Percentiles rank a stretch among this genome's conserved stretches.
phyloP scores from a whole-genome alignment of 208 protist genomes.

The Trypanosoma lewisi region DNA sequence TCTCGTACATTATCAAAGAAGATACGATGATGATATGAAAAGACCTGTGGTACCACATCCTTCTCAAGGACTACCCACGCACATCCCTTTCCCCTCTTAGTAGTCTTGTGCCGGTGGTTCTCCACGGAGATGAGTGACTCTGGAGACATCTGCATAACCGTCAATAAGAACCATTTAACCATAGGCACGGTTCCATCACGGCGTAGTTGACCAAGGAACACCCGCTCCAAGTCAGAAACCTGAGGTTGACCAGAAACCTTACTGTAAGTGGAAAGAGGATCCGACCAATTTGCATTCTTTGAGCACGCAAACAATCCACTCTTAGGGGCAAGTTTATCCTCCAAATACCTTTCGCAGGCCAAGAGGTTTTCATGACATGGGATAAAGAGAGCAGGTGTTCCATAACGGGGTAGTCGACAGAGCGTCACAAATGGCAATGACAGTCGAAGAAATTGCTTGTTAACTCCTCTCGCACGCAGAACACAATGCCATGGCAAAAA shows the following conservation, averaged over 20 bases:
- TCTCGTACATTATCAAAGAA: constrained; percentile 56
- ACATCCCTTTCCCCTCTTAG: constrained; percentile 68
- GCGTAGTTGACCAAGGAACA: constrained; percentile 82
- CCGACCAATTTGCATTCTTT: constrained; percentile 28
- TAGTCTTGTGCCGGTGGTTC: constrained; percentile 61
- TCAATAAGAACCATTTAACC: constrained; percentile 64
- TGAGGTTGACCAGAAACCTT: constrained; percentile 2
- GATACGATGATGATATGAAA: constrained; percentile 59
- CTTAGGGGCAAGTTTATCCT: constrained; percentile 30
- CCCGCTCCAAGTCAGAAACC: constrained; percentile 20
- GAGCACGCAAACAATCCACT: constrained; percentile 27
- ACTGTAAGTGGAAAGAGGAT: background rate
- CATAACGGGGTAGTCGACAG: constrained; percentile 38
- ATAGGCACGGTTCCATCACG: constrained; percentile 67
- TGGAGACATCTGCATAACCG: constrained; percentile 42
- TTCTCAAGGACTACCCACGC: constrained; percentile 59
- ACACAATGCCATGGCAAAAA: constrained; percentile 52
- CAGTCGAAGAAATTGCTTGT: constrained; percentile 39
- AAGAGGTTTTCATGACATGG: constrained; percentile 66
- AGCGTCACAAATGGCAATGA: constrained; percentile 46
- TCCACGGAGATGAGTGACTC: constrained; percentile 54
- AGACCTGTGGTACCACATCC: constrained; percentile 33
- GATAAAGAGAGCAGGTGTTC: constrained; percentile 57
- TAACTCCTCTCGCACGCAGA: constrained; percentile 45
- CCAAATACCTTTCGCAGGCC: constrained; percentile 37